phyloP scores from a whole-genome alignment of 495 filamentous ascomycete genomes.

The Glutinoglossum americanum region DNA sequence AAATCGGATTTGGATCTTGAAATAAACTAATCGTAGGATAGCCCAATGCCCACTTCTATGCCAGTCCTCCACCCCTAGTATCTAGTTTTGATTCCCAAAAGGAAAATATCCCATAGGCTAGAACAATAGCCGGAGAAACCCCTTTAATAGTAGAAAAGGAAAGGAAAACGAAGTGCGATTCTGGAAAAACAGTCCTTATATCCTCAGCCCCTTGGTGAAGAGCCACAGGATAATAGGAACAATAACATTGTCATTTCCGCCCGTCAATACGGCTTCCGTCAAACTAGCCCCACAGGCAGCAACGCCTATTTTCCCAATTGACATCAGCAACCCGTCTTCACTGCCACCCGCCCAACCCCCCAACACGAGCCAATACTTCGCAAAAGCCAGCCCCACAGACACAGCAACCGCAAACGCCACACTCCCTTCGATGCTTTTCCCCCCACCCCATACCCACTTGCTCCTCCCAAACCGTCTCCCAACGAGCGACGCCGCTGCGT shows the following conservation, averaged over 20 bases:
- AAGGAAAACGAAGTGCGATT: too few species aligned
- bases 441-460: constrained; percentile 94
- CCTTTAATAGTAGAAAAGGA: too few species aligned
- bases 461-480: constrained; percentile 66
- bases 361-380: constrained; percentile 49
- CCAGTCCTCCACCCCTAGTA: too few species aligned
- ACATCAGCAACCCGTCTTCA: constrained; percentile 7
- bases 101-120: too few species aligned
- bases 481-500: constrained; percentile 82
- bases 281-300: constrained; percentile 69
- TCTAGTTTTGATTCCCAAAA: too few species aligned
- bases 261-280: constrained; percentile 86
- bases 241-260: constrained; percentile 96
- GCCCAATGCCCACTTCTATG: too few species aligned
- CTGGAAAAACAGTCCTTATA: constrained; percentile 13
- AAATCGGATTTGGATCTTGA: too few species aligned
- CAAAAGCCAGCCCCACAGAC: constrained; percentile 44
- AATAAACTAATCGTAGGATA: too few species aligned
- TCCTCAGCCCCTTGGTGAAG: constrained; percentile 53
- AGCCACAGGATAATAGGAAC: constrained; percentile 91
- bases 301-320: constrained; percentile 14
- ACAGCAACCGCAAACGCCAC: constrained; percentile 69
- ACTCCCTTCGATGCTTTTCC: constrained; percentile 86
- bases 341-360: constrained; percentile 41
- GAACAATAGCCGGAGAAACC: too few species aligned